phyloP scores from a whole-genome alignment of 1,139 yeast genomes.

The Candida dubliniensis region DNA sequence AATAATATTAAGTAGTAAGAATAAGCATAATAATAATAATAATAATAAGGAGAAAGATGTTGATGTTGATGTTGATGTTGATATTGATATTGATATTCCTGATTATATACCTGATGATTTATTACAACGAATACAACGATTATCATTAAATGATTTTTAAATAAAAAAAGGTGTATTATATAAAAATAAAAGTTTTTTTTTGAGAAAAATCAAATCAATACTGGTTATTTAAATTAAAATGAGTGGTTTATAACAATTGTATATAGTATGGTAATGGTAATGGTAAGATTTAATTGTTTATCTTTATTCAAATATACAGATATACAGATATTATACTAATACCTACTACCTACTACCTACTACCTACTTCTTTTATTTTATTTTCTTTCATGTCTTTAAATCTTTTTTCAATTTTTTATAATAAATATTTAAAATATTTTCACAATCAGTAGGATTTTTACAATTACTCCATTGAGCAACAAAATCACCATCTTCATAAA shows the following conservation, averaged over 20 bases:
- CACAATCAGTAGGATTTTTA: slow-evolving; percentile 48
- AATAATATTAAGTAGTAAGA: slow-evolving; percentile 13
- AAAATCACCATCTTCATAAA: slow-evolving; percentile 62
- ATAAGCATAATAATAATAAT: no score
- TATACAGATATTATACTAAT: no score
- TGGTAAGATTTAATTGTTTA: no score
- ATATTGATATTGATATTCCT: slow-evolving; percentile 6
- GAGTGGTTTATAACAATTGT: no score
- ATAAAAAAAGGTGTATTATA: no score
- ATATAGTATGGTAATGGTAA: no score
- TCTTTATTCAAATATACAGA: neutral
- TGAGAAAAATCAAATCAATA: no score
- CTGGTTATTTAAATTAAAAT: no score
- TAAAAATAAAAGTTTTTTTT: no score
- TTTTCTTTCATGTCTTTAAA: slow-evolving; percentile 5
- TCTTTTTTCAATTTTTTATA: slow-evolving; percentile 18
- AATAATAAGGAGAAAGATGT: slow-evolving; percentile 13
- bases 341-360: no score
- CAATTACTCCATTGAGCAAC: slow-evolving; percentile 63
- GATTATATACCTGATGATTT: slow-evolving; percentile 7
- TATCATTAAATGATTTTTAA: slow-evolving; percentile 22
- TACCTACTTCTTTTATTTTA: no score
- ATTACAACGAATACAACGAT: slow-evolving; percentile 13
- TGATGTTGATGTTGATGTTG: slow-evolving; percentile 5
- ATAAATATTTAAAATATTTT: slow-evolving; percentile 43